Evolutionary conservation across 768 basidiomycete genomes (phyloP).

Genomic region (Serendipita sp.): DNA sequence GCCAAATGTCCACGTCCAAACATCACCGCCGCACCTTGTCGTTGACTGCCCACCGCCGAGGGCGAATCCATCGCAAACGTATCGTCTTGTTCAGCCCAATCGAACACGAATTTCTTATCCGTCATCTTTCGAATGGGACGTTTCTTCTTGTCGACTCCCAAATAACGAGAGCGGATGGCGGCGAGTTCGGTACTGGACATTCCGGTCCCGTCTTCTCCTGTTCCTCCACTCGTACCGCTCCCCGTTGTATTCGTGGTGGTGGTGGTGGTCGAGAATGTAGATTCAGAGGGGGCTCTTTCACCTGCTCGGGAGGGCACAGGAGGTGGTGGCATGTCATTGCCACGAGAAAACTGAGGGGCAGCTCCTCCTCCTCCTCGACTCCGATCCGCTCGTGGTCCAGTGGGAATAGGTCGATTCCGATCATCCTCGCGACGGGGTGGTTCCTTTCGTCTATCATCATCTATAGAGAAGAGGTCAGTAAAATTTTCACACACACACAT

Average conservation of each 20-base stretch:
- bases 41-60: conserved; percentile 48
- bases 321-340: too few relatives aligned
- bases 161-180: conserved; percentile 81
- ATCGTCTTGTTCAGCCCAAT: conserved; percentile 96
- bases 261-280: background rate
- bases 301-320: too few relatives aligned
- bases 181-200: conserved; percentile 46
- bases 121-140: conserved; percentile 89
- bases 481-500: background rate
- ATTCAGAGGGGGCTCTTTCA: too few relatives aligned
- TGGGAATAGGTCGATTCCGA: conserved; percentile 9
- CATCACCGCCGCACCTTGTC: conserved; percentile 77
- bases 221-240: too few relatives aligned
- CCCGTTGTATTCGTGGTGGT: conserved; percentile 24
- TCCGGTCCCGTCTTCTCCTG: background rate
- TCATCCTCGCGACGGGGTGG: conserved; percentile 32
- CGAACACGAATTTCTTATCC: conserved; percentile 96
- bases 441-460: too few relatives aligned
- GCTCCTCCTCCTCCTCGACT: too few relatives aligned
- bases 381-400: too few relatives aligned
- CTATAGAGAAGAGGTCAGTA: too few relatives aligned
- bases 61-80: conserved; percentile 69
- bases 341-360: too few relatives aligned
- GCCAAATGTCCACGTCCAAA: conserved; percentile 73
- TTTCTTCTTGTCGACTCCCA: conserved; percentile 89